phyloP scores from a whole-genome alignment of 768 basidiomycete genomes.

The Podaxis sp. region DNA sequence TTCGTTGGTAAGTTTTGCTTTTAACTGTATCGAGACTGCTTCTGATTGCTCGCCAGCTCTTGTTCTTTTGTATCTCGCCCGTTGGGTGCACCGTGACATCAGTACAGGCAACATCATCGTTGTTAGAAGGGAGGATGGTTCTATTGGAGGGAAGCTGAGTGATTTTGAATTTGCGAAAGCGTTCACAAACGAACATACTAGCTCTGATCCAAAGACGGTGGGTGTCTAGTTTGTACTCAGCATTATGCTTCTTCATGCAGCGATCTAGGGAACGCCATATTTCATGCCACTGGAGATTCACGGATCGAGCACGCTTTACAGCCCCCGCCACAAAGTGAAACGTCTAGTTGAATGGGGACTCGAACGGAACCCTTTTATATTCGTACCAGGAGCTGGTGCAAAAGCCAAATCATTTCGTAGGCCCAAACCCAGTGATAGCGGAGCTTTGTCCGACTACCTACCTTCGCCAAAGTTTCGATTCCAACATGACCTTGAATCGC shows the following conservation, averaged over 20 bases:
- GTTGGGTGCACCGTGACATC: slow-evolving; percentile 14
- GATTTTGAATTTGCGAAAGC: slow-evolving; percentile 14
- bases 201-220: slow-evolving; percentile 10
- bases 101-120: slow-evolving; percentile 8
- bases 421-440: no score
- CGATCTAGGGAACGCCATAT: slow-evolving; percentile 14
- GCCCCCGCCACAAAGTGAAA: neutral
- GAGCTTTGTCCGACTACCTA: no score
- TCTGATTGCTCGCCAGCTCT: slow-evolving; percentile 1
- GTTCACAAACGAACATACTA: neutral
- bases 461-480: neutral
- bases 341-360: neutral
- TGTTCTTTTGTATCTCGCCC: slow-evolving; percentile 11
- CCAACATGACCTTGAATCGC: slow-evolving; percentile 13
- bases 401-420: no score
- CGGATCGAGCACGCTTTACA: neutral
- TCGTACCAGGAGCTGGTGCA: no score
- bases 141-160: neutral
- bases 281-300: slow-evolving; percentile 17
- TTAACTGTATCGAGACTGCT: neutral
- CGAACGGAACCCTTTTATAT: no score
- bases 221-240: neutral
- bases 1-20: neutral
- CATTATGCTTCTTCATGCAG: neutral
- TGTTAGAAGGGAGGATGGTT: neutral